Evolutionary conservation across 495 filamentous ascomycete genomes (phyloP), one percentile per base, ranked within the genome.

Genomic region (Polyplosphaeria fusca): DNA sequence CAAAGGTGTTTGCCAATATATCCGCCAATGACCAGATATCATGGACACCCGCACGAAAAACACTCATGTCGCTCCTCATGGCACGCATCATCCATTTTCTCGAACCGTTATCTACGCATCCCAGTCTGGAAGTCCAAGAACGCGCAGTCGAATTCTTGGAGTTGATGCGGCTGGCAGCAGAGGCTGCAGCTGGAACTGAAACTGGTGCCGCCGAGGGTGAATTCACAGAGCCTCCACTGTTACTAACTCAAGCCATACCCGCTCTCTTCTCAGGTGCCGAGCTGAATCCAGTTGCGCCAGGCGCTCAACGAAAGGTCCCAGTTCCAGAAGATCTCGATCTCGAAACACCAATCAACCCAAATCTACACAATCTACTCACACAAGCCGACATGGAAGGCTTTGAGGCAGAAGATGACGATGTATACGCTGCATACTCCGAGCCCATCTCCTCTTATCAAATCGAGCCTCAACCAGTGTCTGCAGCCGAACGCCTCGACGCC

Each of bases 51-150:
- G 75, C 81, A 53, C 78, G 83, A 32, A 87, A 86, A 67, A 82
- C 85, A 11, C 82, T 83, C 56, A 79, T 85, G 5, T 81, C 83
- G 14, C 76, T 98, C 19, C 76, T 94, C 1, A 80, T 94, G 69
- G 84, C 85, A 20, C 81, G 89, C 23, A 79, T 95, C n/a, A 77
- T 93, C 20, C 77, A 88, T 60, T 86, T 90, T 40, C 74, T 95
- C 2, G 91, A 95, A 47, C 77, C 82, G 0, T 71, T 96, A 23
- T 77, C 84, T 0, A 78, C 81, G 3, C 90, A 96, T 67, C 89
- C 94, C 0, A 86, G 83, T 61, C 75, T 98, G 9, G 93, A 97
- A 64, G 89, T 97, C n/a, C 93, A 98, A 69, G 93, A 97, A 71
- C 82, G 94, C 44, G 84, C 90, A 5, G 91, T 96, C 14, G 92